These are phyloP conservation scores for Penicillium bialowiezense DNA, from an alignment of 495 filamentous ascomycete species.

Conservation along the genomic window DNA sequence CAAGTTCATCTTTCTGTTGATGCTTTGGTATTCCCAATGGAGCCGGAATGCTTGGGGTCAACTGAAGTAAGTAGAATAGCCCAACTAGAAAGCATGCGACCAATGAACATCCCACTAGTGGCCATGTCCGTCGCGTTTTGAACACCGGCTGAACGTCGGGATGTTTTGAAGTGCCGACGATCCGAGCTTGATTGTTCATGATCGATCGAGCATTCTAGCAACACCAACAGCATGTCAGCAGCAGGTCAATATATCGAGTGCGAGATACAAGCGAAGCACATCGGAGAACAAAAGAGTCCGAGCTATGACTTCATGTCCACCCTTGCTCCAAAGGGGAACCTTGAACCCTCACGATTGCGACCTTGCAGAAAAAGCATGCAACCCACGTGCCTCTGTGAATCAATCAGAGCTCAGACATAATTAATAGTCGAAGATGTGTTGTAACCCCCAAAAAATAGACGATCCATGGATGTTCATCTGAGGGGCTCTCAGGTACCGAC, in stretches of 20 bases:
- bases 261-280: not conserved
- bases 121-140: not conserved
- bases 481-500: too few species aligned
- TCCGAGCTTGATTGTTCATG: not conserved
- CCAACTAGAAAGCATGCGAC: slow-evolving; percentile 12
- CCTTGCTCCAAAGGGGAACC: slow-evolving; percentile 1
- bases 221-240: too few species aligned
- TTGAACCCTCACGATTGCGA: slow-evolving; percentile 1
- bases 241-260: too few species aligned
- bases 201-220: not conserved
- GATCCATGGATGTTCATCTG: too few species aligned
- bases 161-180: not conserved
- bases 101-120: slow-evolving; percentile 12
- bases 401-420: not conserved
- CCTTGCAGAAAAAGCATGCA: slow-evolving; percentile 4
- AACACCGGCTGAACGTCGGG: not conserved
- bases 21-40: slow-evolving; percentile 1
- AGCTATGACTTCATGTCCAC: slow-evolving; percentile 1
- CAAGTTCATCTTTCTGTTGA: not conserved
- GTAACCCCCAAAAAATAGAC: too few species aligned
- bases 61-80: slow-evolving; percentile 14
- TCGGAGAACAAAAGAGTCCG: not conserved
- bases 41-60: not conserved
- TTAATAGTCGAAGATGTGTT: not conserved
- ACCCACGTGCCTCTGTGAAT: slow-evolving; percentile 1